Conservation (phyloP, 2,329 filamentous ascomycete genomes). For the Purpureocillium takamizusanense region DNA sequence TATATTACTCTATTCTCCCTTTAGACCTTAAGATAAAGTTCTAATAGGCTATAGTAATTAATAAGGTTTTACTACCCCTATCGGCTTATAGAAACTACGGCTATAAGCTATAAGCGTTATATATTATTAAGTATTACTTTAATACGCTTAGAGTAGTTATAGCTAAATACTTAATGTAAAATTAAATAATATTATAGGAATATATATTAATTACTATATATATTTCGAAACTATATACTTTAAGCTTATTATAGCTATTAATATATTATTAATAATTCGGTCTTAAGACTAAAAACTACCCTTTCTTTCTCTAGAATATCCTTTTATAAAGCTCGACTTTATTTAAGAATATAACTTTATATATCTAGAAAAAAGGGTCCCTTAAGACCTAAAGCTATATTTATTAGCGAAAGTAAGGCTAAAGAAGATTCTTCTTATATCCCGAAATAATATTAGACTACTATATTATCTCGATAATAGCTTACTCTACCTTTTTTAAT, state of each 20-base stretch:
- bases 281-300: constrained; percentile 3
- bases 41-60: background rate
- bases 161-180: constrained; percentile 2
- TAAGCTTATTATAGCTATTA: constrained; percentile 5
- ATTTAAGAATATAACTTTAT: constrained; percentile 3
- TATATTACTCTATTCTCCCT: background rate
- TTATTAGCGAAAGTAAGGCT: background rate
- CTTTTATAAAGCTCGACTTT: constrained; percentile 4
- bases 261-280: constrained; percentile 7
- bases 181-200: constrained; percentile 7
- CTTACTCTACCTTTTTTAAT: constrained; percentile 5
- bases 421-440: background rate
- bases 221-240: constrained; percentile 6
- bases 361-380: background rate
- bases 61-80: background rate
- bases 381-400: background rate
- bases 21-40: constrained; percentile 1
- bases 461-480: constrained; percentile 5
- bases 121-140: constrained; percentile 2
- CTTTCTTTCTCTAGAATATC: constrained; percentile 3
- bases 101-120: constrained; percentile 1
- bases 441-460: constrained; percentile 1
- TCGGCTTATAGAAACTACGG: constrained; percentile 1
- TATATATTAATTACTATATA: constrained; percentile 6
- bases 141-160: constrained; percentile 3